Base-by-base conservation (phyloP, 441 rosid genomes). In the Adansonia rubrostipa region DNA sequence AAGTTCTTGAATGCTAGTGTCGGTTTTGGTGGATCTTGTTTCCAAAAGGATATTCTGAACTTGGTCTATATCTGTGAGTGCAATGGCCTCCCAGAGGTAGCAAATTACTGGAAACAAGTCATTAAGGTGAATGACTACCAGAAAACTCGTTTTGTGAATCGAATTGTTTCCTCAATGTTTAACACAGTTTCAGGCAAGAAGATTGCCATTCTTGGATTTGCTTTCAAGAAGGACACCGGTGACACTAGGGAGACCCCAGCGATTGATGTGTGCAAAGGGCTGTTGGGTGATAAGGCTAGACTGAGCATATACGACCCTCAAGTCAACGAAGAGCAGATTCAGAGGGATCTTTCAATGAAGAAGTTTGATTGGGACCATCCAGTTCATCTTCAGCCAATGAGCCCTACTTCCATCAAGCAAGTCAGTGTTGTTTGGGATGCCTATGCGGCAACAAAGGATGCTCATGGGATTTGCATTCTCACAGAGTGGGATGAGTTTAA, bases 181-280 rank as follows among this genome's bases (percentile, higher is more conserved):
- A 90, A 90, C 82, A 90, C 92, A 0, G 92, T 90, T 22, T 84
- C 89, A 0, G 84, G 81, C 9, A 90, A 90, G 86, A 90, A 87
- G 81, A 87, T 90, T 1, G 91, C 91, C 0, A 81, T 90, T 57
- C 80, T 88, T 2, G 93, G 93, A 9, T 87, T 90, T 56, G 91
- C 92, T 8, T 88, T 90, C 87, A 90, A 90, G 85, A 87, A 90
- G 70, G 92, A 90, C 80, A 90, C 93, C 13, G 91, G 93, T 47
- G 92, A 90, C 83, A 90, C 92, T 4, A 84, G 94, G 73, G 94
- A 89, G 82, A 90, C 94, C 9, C 90, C 91, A 0, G 92, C 92
- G 50, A 90, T 85, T n/a, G 93, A 90, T 73, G 93, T 90, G 22
- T 90, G 93, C 79, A 84, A 87, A 75, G 91, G 92, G 17, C 60